phyloP scores from a whole-genome alignment of 2,329 filamentous ascomycete genomes.

The Plenodomus biglobosus region DNA sequence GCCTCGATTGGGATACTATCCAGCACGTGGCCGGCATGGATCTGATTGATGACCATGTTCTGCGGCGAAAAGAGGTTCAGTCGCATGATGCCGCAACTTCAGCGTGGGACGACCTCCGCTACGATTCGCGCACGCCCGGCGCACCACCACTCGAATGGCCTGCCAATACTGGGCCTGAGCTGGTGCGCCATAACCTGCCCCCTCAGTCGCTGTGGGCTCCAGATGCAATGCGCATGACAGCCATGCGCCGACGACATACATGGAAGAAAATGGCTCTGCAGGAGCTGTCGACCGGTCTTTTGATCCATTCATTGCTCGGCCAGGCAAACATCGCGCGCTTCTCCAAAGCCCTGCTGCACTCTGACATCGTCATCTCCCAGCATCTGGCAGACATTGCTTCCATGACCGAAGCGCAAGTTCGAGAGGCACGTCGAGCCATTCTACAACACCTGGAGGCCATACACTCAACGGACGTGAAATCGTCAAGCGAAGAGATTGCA shows the following conservation, averaged over 20 bases:
- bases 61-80: constrained; percentile 16
- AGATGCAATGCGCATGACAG: constrained; percentile 32
- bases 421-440: constrained; percentile 17
- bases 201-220: constrained; percentile 52
- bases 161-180: constrained; percentile 43
- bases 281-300: constrained; percentile 44
- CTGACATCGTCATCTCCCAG: constrained; percentile 18
- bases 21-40: constrained; percentile 28
- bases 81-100: constrained; percentile 14
- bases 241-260: constrained; percentile 37
- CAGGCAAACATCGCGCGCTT: constrained; percentile 13
- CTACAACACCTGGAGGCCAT: constrained; percentile 17
- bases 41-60: constrained; percentile 22
- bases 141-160: constrained; percentile 39
- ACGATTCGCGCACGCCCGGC: constrained; percentile 33
- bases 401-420: constrained; percentile 2
- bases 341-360: constrained; percentile 2
- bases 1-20: constrained; percentile 27
- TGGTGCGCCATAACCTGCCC: constrained; percentile 40
- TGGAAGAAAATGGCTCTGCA: constrained; percentile 49
- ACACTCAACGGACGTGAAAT: constrained; percentile 8
- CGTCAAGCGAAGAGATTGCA: constrained; percentile 13
- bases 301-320: constrained; percentile 43
- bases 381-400: constrained; percentile 20
- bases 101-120: constrained; percentile 33